Conservation (phyloP, 1,284 basidiomycete genomes). For the Cryptococcus sp. region DNA sequence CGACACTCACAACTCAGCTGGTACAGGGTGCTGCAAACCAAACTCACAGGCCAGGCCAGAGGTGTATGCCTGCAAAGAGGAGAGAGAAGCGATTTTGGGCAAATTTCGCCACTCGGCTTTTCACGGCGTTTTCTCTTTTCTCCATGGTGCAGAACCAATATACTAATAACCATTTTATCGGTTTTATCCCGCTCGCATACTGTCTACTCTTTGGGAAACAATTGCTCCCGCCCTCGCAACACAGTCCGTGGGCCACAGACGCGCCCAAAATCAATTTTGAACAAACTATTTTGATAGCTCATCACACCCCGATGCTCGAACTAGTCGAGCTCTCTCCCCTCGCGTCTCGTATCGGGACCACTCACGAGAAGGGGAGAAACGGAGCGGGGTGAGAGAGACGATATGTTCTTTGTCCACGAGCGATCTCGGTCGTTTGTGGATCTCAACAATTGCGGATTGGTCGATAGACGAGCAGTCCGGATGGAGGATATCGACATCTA, state of each 20-base stretch:
- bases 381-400: constrained; percentile 39
- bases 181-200: neutral
- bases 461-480: no score
- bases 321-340: constrained; percentile 27
- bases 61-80: neutral
- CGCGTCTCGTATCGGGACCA: neutral
- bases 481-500: constrained; percentile 4
- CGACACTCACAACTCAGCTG: no score
- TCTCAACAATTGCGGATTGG: no score
- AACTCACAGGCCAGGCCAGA: no score
- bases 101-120: constrained; percentile 26
- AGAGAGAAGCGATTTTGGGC: constrained; percentile 1
- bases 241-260: neutral
- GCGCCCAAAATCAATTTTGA: neutral
- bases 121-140: neutral
- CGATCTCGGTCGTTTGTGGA: neutral
- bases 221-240: neutral
- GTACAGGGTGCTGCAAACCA: neutral
- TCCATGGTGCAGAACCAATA: constrained; percentile 14
- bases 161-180: no score
- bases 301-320: constrained; percentile 33
- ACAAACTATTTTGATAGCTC: constrained; percentile 2
- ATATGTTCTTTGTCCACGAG: neutral
- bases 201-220: neutral
- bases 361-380: constrained; percentile 36